Conservation (phyloP, 805 yeast species). For the Lipomyces kockii region DNA sequence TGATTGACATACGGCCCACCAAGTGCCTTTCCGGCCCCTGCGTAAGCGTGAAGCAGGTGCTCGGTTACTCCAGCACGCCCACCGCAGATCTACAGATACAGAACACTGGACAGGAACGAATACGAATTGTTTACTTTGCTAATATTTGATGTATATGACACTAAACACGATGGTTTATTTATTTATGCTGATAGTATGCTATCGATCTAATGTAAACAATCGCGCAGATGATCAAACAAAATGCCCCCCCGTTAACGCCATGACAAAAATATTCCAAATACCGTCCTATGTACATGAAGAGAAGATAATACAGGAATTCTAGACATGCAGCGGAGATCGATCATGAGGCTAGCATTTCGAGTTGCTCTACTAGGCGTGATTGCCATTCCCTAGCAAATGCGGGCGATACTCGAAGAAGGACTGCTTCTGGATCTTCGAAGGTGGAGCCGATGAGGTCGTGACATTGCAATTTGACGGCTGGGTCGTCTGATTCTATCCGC, state of each 20-base stretch:
- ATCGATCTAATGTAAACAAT: not conserved
- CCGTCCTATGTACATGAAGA: not conserved
- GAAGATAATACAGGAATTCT: not conserved
- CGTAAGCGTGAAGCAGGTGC: too few species aligned
- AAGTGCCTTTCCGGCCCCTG: too few species aligned
- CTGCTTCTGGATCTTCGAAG: slow-evolving; percentile 26
- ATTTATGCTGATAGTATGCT: not conserved
- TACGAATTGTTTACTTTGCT: too few species aligned
- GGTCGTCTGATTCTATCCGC: not conserved
- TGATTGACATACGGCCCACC: too few species aligned
- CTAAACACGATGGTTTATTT: too few species aligned
- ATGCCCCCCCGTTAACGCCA: not conserved
- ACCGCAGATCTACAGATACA: too few species aligned
- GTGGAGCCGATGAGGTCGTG: slow-evolving; percentile 19
- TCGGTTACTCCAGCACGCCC: too few species aligned
- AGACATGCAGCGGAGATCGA: not conserved
- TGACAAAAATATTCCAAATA: not conserved
- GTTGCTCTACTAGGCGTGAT: slow-evolving; percentile 11
- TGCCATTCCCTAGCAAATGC: slow-evolving; percentile 32
- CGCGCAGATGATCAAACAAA: not conserved
- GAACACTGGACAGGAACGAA: too few species aligned
- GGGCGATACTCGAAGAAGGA: slow-evolving; percentile 22
- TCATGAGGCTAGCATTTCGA: slow-evolving; percentile 7
- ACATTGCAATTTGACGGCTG: not conserved
- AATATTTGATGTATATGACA: too few species aligned